Evolutionary conservation across 1,284 basidiomycete species (phyloP), one percentile per base, ranked within the genome.

Genomic region (Neolentinus lepideus): DNA sequence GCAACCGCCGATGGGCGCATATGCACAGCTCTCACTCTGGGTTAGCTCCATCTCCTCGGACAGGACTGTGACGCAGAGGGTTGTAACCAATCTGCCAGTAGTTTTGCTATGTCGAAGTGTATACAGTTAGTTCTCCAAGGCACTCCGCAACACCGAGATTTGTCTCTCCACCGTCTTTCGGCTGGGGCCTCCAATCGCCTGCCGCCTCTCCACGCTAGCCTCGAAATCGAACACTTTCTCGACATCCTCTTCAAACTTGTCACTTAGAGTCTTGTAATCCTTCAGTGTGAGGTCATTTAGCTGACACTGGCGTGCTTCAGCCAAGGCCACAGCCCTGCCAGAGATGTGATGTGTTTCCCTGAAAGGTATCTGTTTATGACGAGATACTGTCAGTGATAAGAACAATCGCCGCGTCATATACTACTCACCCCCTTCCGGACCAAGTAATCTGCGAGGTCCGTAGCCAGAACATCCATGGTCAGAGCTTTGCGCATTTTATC

Each of bases 281-380:
- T 83, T 72, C 52, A 95, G 75, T 1, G 85, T 81, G 56, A 99
- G 78, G 48, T 91, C 84, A 57, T 92, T 86, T 46, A 99, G 78
- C 64, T 90, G 87, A 65, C 89, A 88, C 61, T 82, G 79, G 35
- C 84, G 83, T 53, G 88, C 77, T 71, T 99, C 96, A 0, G 96
- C 95, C 35, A 98, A 78, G 2, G 94, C 93, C 55, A 99, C 96
- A 16, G 95, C 92, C 33, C 93, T 89, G 14, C 96, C 96, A 6
- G 96, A 98, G 63, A 99, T 88, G 71, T 99, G 96, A 71, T 99
- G 96, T 1, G 96, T 99, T 75, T 98, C 94, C 48, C 96, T 88
- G 86, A 99, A 99, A 6, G 96, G 96, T 54, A 88, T 82, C 86
- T 88, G 56, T 27, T 53, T 48, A 27, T 54, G 31, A 38, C 19